Conservation (phyloP, 108 stramenopile genomes). For the Skeletonema menzelii region DNA sequence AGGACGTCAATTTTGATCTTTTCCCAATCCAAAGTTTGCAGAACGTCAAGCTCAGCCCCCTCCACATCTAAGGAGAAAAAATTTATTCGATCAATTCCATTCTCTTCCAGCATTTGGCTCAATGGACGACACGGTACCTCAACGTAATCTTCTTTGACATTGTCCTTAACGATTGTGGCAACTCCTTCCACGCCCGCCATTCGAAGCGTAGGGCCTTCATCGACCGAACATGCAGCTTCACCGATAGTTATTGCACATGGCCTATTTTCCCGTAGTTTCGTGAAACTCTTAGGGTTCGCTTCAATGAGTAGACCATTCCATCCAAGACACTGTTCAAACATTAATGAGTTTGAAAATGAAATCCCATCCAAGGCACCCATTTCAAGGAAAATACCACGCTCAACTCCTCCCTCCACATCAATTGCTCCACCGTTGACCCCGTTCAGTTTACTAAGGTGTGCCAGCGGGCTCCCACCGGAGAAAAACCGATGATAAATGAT, state of each 20-base stretch:
- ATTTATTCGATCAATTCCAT: conserved; percentile 16
- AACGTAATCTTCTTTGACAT: conserved; percentile 23
- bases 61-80: conserved; percentile 76
- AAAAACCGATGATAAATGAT: too few species aligned
- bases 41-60: conserved; percentile 56
- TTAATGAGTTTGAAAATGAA: not conserved
- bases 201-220: too few species aligned
- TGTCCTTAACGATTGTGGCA: conserved; percentile 30
- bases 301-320: conserved; percentile 16
- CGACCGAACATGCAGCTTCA: too few species aligned
- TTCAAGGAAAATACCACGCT: conserved; percentile 5
- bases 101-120: conserved; percentile 39
- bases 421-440: not conserved
- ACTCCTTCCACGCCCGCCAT: too few species aligned
- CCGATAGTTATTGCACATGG: too few species aligned
- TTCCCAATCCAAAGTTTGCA: conserved; percentile 60
- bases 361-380: conserved; percentile 11
- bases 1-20: conserved; percentile 44
- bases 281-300: conserved; percentile 5
- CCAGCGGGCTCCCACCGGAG: too few species aligned
- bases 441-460: too few species aligned
- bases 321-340: conserved; percentile 13
- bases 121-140: conserved; percentile 57
- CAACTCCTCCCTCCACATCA: not conserved
- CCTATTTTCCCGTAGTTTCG: conserved; percentile 6